These are phyloP conservation scores for Metschnikowia henanensis DNA, from an alignment of 805 yeast species.

Conservation along the genomic window DNA sequence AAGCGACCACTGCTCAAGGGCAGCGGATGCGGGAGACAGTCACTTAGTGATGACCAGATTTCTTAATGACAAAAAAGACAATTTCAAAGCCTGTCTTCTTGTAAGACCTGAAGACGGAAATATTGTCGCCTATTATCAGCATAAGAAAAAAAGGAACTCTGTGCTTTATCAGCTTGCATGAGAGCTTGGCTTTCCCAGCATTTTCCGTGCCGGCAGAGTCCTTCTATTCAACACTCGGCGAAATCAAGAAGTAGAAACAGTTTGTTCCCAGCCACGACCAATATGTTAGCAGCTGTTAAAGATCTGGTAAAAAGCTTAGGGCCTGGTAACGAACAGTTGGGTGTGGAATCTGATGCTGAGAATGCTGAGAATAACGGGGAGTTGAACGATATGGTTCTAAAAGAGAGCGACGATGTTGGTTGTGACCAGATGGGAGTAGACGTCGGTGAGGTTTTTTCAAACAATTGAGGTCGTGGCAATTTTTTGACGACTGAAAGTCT, in stretches of 20 bases:
- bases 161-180: conserved; percentile 4
- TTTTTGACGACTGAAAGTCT: too few relatives aligned
- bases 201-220: conserved; percentile 3
- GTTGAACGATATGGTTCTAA: neutral
- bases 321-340: conserved; percentile 1
- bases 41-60: too few relatives aligned
- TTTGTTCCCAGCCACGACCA: conserved; percentile 1
- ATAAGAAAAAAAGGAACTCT: neutral
- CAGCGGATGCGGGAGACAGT: too few relatives aligned
- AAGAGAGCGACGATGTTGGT: too few relatives aligned
- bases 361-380: conserved; percentile 1
- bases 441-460: too few relatives aligned
- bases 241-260: conserved; percentile 3
- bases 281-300: conserved; percentile 3
- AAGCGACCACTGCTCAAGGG: too few relatives aligned
- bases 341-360: conserved; percentile 5
- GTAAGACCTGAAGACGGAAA: too few relatives aligned
- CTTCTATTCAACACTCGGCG: conserved; percentile 3
- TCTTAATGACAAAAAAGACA: too few relatives aligned
- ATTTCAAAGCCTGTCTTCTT: too few relatives aligned
- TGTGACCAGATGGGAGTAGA: too few relatives aligned
- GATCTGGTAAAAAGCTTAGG: conserved; percentile 1
- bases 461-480: too few relatives aligned
- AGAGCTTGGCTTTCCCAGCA: conserved; percentile 5
- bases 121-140: conserved; percentile 4